Conservation (phyloP, 345 rosid genomes). For the Chamaenerion angustifolium region DNA sequence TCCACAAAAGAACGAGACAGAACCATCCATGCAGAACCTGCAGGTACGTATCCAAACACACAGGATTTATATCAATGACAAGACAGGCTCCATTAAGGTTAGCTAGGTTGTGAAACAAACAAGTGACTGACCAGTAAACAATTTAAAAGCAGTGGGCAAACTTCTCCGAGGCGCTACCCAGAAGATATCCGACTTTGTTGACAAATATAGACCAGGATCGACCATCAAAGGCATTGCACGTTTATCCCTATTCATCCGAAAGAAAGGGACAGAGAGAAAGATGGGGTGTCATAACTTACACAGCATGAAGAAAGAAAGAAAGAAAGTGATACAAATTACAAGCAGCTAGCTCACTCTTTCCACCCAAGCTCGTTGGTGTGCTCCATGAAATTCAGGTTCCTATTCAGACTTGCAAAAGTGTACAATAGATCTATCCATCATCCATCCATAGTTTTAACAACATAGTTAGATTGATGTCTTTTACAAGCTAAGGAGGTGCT, state of each 20-base stretch:
- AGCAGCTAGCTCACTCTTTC: slow-evolving; percentile 49
- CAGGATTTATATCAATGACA: too few relatives aligned
- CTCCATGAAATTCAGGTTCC: slow-evolving; percentile 67
- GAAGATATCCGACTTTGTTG: slow-evolving; percentile 69
- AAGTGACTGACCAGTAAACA: slow-evolving; percentile 54
- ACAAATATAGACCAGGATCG: slow-evolving; percentile 83
- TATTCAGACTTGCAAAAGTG: slow-evolving; percentile 53
- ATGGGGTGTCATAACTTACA: too few relatives aligned
- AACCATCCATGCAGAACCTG: slow-evolving; percentile 90
- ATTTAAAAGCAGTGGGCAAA: slow-evolving; percentile 72
- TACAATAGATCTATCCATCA: slow-evolving; percentile 51
- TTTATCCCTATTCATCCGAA: slow-evolving; percentile 31
- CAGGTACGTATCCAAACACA: too few relatives aligned
- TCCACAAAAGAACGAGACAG: slow-evolving; percentile 58
- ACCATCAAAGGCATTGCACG: slow-evolving; percentile 76
- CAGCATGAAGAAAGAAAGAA: not conserved
- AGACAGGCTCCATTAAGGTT: not conserved
- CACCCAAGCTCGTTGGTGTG: slow-evolving; percentile 60
- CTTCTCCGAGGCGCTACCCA: slow-evolving; percentile 69
- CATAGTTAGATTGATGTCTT: too few relatives aligned
- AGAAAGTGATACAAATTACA: not conserved
- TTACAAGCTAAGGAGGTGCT: too few relatives aligned
- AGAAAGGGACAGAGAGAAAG: not conserved
- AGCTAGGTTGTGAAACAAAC: not conserved
- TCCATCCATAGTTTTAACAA: too few relatives aligned